phyloP scores from a whole-genome alignment of 345 rosid genomes.

The Erucastrum elatum region DNA sequence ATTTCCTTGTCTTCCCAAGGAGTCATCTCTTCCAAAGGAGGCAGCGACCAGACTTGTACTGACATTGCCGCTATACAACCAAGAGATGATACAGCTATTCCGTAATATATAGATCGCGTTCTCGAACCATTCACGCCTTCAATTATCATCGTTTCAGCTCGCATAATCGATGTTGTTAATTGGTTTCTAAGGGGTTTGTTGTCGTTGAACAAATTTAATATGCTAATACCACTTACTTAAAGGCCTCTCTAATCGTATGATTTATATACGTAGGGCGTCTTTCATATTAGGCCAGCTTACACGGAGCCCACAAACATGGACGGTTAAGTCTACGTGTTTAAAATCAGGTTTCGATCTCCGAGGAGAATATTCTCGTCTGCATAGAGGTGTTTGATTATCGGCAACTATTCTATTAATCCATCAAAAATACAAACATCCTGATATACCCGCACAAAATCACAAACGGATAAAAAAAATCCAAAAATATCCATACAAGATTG shows the following conservation, averaged over 20 bases:
- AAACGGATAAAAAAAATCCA: neutral
- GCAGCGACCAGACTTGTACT: neutral
- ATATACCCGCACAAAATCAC: slow-evolving; percentile 46
- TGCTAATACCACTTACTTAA: neutral
- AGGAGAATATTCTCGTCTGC: too few relatives aligned
- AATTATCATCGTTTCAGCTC: slow-evolving; percentile 9
- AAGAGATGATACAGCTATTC: slow-evolving; percentile 2
- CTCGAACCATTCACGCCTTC: slow-evolving; percentile 6
- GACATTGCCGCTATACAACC: neutral
- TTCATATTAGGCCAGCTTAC: neutral
- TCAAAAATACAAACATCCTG: neutral
- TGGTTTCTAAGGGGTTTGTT: neutral
- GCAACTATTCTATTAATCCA: neutral
- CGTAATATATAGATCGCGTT: neutral
- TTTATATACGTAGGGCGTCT: neutral
- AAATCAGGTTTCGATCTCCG: neutral
- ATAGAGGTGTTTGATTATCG: too few relatives aligned
- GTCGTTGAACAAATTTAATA: neutral
- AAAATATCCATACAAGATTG: slow-evolving; percentile 39
- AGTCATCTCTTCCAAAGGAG: neutral
- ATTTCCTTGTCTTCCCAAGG: neutral
- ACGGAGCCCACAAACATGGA: neutral
- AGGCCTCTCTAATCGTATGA: neutral
- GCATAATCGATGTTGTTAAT: neutral
- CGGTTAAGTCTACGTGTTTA: neutral